A percentile compares a stretch with the other conserved stretches of the same genome.
These are phyloP conservation scores for Calonectria hawksworthii DNA, from an alignment of 2,329 filamentous ascomycete species.

Conservation along the genomic window DNA sequence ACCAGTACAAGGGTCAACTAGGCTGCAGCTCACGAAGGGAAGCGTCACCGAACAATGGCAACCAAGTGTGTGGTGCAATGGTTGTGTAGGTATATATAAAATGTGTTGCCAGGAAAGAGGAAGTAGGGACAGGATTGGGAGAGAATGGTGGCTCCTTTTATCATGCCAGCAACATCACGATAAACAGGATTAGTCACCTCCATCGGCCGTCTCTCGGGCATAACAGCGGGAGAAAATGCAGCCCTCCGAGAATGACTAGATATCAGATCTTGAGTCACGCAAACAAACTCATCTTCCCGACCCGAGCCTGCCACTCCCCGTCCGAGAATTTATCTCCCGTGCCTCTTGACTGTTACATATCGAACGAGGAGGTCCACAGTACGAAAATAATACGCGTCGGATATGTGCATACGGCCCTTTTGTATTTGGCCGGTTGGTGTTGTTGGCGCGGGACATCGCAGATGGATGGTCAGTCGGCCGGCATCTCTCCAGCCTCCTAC, in stretches of 20 bases:
- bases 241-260: neutral
- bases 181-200: neutral
- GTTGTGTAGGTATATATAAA: neutral
- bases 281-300: neutral
- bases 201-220: too few relatives aligned
- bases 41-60: neutral
- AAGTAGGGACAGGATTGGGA: too few relatives aligned
- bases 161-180: neutral
- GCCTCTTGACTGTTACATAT: neutral
- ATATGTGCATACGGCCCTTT: neutral
- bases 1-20: neutral
- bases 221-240: neutral
- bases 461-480: neutral
- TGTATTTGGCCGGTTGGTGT: neutral
- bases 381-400: neutral
- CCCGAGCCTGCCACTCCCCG: neutral
- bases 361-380: neutral
- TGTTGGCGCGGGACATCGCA: neutral
- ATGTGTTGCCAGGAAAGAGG: neutral
- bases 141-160: neutral
- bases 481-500: neutral
- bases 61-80: neutral
- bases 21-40: neutral
- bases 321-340: neutral
- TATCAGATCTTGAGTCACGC: neutral